phyloP scores from a whole-genome alignment of 257 asterid species.

The Gynochthodes officinalis region DNA sequence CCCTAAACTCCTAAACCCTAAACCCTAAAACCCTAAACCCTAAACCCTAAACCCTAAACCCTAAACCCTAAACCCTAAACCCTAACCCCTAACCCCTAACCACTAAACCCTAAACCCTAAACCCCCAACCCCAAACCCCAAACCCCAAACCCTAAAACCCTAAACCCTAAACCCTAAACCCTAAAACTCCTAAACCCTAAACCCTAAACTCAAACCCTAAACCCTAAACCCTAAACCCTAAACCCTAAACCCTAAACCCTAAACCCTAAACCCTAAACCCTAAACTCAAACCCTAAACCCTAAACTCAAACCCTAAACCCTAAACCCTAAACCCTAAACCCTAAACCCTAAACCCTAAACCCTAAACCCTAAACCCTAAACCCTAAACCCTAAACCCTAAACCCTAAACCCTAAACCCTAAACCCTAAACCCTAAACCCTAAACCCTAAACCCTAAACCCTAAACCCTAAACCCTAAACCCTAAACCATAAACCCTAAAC shows the following conservation, averaged over 20 bases:
- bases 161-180: constrained; percentile 12
- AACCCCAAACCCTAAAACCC: constrained; percentile 7
- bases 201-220: constrained; percentile 12
- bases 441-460: background rate
- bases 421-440: constrained; percentile 2
- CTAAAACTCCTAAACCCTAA: constrained; percentile 14
- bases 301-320: constrained; percentile 7
- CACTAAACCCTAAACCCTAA: constrained; percentile 22
- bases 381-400: constrained; percentile 6
- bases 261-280: constrained; percentile 10
- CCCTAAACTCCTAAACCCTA: constrained; percentile 17
- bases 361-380: constrained; percentile 11
- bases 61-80: constrained; percentile 16
- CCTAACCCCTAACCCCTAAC: constrained; percentile 18
- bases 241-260: constrained; percentile 13
- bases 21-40: constrained; percentile 12
- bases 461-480: constrained; percentile 3
- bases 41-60: constrained; percentile 17
- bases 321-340: constrained; percentile 7
- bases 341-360: constrained; percentile 11
- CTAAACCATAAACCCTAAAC: constrained; percentile 1
- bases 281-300: constrained; percentile 11
- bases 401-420: constrained; percentile 3
- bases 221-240: constrained; percentile 14
- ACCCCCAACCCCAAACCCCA: constrained; percentile 15